A percentile compares a stretch with the other conserved stretches of the same genome.
These are phyloP conservation scores for Favolaschia claudopus DNA, from an alignment of 768 basidiomycete species.

Conservation along the genomic window DNA sequence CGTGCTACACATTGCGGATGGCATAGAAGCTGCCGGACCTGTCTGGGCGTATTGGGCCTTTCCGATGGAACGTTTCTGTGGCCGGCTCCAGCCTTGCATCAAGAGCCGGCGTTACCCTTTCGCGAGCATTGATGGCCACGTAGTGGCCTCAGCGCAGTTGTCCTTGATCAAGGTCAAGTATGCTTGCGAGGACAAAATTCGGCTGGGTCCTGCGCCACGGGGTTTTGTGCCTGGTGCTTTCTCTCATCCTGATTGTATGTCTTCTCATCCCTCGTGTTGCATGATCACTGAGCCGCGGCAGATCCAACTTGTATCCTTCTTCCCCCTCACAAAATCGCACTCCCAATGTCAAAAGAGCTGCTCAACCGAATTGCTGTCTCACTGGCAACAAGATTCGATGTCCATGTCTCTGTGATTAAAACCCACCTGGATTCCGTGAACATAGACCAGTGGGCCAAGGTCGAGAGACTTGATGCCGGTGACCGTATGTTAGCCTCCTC, in stretches of 20 bases:
- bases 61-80: neutral
- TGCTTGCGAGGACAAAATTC: neutral
- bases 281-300: neutral
- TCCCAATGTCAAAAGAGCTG: neutral
- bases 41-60: slow-evolving; percentile 4
- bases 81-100: neutral
- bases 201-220: neutral
- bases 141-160: neutral
- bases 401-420: neutral
- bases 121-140: neutral
- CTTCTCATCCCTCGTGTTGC: neutral
- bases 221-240: too few relatives aligned
- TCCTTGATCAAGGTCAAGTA: neutral
- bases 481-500: slow-evolving; percentile 26
- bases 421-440: neutral
- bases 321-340: neutral
- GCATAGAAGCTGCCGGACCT: neutral
- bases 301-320: slow-evolving; percentile 21
- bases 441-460: slow-evolving; percentile 29
- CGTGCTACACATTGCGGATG: neutral
- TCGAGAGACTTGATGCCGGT: slow-evolving; percentile 29
- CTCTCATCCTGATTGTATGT: neutral
- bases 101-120: neutral
- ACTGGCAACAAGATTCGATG: slow-evolving; percentile 17
- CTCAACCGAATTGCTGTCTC: neutral